phyloP scores from a whole-genome alignment of 2,329 filamentous ascomycete genomes.

The Polychaeton citri region DNA sequence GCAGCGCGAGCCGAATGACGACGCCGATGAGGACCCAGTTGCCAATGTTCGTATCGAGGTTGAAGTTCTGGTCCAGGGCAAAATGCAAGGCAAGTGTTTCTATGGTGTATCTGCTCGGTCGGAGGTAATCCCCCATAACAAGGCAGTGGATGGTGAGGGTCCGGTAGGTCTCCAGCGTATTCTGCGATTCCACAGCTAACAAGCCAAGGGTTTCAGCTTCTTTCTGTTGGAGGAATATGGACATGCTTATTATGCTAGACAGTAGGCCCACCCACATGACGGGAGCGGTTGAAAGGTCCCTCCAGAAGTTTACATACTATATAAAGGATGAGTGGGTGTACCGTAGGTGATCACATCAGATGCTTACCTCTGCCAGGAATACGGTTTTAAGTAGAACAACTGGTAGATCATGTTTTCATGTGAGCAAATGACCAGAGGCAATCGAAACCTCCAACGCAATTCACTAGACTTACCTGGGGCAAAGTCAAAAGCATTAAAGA shows the following conservation, averaged over 20 bases:
- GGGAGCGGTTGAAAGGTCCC: constrained; percentile 21
- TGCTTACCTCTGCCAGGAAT: not conserved
- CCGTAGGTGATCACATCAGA: not conserved
- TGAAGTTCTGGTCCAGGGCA: not conserved
- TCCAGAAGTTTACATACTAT: constrained; percentile 33
- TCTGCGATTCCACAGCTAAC: no score
- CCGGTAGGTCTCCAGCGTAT: not conserved
- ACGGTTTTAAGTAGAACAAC: not conserved
- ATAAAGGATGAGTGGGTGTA: constrained; percentile 5
- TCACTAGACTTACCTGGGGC: not conserved
- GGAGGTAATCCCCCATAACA: not conserved
- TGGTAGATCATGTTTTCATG: not conserved
- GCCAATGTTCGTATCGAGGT: not conserved
- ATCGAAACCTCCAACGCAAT: no score
- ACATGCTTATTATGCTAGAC: constrained; percentile 25
- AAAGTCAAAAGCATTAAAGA: constrained; percentile 1
- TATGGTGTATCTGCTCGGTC: not conserved
- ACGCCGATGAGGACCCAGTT: constrained; percentile 1
- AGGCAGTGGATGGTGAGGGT: not conserved
- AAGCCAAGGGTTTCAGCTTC: not conserved
- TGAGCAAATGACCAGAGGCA: not conserved
- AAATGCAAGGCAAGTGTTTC: constrained; percentile 1
- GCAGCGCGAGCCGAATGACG: constrained; percentile 1
- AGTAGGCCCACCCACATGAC: constrained; percentile 33
- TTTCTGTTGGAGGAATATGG: not conserved